Evolutionary conservation across 257 asterid species (phyloP).

Genomic region (Solanum etuberosum): DNA sequence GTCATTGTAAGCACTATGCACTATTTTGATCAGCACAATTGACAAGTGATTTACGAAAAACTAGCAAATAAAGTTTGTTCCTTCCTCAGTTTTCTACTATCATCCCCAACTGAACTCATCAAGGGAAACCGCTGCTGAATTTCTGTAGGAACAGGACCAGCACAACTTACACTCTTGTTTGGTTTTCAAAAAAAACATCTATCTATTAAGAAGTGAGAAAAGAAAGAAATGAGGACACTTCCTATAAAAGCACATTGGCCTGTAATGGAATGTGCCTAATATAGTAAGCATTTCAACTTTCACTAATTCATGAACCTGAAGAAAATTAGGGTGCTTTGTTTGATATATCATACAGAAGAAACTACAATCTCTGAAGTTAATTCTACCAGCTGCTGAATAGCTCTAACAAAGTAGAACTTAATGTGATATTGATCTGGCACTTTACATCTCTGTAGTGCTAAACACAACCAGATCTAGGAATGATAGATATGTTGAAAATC

Average conservation of each 20-base stretch:
- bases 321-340: not conserved
- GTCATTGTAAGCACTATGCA: not conserved
- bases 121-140: not conserved
- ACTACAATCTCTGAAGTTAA: not conserved
- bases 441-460: not conserved
- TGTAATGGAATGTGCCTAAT: not conserved
- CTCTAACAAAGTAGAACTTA: not conserved
- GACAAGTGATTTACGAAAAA: not conserved
- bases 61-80: not conserved
- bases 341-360: not conserved
- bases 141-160: not conserved
- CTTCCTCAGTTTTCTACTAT: not conserved
- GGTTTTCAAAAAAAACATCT: not conserved
- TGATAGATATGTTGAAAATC: not conserved
- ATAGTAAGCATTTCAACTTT: not conserved
- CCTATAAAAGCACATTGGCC: not conserved
- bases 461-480: not conserved
- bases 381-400: not conserved
- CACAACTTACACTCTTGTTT: not conserved
- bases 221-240: not conserved
- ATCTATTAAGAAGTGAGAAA: not conserved
- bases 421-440: not conserved
- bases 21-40: not conserved
- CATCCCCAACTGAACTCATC: not conserved
- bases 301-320: not conserved